Evolutionary conservation across 108 stramenopile genomes (phyloP).

Genomic region (Mediolabrus comicus): DNA sequence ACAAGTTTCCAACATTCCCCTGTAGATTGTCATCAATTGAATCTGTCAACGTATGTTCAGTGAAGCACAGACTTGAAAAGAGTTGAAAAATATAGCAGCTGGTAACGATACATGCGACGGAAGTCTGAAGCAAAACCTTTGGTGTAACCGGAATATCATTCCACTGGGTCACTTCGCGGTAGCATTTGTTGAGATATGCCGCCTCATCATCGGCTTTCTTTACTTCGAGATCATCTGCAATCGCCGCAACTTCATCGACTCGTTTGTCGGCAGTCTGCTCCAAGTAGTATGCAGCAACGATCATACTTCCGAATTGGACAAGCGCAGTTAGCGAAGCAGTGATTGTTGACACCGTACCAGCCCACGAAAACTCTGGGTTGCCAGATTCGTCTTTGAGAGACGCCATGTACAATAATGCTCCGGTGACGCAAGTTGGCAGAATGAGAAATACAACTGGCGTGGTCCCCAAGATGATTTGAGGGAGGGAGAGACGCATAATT

Average conservation of each 20-base stretch:
- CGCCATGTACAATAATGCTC: constrained; percentile 57
- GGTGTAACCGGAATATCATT: constrained; percentile 15
- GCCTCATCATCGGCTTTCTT: constrained; percentile 44
- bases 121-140: constrained; percentile 22
- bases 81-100: constrained; percentile 61
- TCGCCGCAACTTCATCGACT: constrained; percentile 43
- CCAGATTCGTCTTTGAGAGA: constrained; percentile 33
- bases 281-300: constrained; percentile 57
- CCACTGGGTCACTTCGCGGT: constrained; percentile 47
- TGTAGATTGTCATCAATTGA: constrained; percentile 47
- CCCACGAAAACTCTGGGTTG: constrained; percentile 43
- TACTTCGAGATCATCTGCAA: constrained; percentile 45
- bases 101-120: constrained; percentile 31
- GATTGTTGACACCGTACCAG: constrained; percentile 50
- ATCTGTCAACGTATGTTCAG: constrained; percentile 50
- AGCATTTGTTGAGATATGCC: constrained; percentile 40
- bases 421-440: constrained; percentile 57
- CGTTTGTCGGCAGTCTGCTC: constrained; percentile 41
- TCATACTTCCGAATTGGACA: constrained; percentile 59
- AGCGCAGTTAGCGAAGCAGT: constrained; percentile 43
- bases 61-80: constrained; percentile 42
- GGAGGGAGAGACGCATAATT: constrained; percentile 53
- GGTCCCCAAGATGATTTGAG: constrained; percentile 66
- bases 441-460: constrained; percentile 58
- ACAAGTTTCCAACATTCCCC: constrained; percentile 44